phyloP scores from a whole-genome alignment of 768 basidiomycete genomes.

The Tricholomella constricta region DNA sequence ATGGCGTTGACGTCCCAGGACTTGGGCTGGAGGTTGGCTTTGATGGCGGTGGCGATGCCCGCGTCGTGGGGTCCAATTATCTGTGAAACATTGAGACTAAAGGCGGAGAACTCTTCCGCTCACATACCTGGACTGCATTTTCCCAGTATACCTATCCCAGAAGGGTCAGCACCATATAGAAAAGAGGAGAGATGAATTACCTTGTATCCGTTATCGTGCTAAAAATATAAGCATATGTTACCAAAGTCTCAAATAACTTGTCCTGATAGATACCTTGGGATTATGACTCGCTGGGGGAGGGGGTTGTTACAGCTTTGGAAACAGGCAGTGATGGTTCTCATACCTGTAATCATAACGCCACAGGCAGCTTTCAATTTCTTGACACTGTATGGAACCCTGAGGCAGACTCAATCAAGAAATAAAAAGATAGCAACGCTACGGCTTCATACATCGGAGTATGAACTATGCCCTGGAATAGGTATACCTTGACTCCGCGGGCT shows the following conservation, averaged over 20 bases:
- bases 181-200: constrained; percentile 31
- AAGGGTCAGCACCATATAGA: background rate
- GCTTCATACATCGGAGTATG: constrained; percentile 74
- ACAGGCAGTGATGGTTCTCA: constrained; percentile 13
- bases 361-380: constrained; percentile 68
- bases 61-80: constrained; percentile 84
- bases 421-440: background rate
- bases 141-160: constrained; percentile 79
- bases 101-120: background rate
- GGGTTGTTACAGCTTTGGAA: constrained; percentile 1
- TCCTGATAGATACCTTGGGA: constrained; percentile 59
- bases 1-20: constrained; percentile 42
- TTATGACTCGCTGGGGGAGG: constrained; percentile 74
- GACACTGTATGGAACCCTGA: constrained; percentile 80
- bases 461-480: constrained; percentile 67
- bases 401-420: background rate
- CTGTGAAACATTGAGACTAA: constrained; percentile 34
- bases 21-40: constrained; percentile 56
- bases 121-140: constrained; percentile 75
- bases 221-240: background rate
- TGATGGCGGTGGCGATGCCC: constrained; percentile 72
- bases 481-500: constrained; percentile 63
- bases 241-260: background rate
- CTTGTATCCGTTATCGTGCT: constrained; percentile 92
- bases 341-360: constrained; percentile 91